These are phyloP conservation scores for Quercus ilex DNA, from an alignment of 306 rosid species.

Conservation along the genomic window DNA sequence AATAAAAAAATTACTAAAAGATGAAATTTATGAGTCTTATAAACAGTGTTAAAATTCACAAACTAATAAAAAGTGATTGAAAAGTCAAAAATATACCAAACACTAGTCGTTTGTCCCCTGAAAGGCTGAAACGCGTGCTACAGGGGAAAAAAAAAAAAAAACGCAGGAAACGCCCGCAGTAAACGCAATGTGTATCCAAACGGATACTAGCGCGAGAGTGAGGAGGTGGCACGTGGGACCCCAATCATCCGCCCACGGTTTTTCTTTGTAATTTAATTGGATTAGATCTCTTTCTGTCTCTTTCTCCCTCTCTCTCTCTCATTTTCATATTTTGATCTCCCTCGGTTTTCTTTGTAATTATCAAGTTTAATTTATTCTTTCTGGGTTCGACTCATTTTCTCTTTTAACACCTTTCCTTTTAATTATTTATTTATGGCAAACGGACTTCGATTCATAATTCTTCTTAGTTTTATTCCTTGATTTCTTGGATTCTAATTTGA, in stretches of 20 bases:
- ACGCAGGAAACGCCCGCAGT: too few relatives aligned
- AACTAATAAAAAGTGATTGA: too few relatives aligned
- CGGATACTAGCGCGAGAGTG: too few relatives aligned
- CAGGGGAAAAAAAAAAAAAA: too few relatives aligned
- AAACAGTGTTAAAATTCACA: too few relatives aligned
- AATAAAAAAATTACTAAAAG: too few relatives aligned
- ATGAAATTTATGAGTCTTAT: too few relatives aligned
- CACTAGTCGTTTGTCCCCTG: too few relatives aligned
- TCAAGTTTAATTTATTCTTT: not conserved
- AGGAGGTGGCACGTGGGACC: constrained; percentile 2
- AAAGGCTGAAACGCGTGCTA: too few relatives aligned
- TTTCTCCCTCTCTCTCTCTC: not conserved
- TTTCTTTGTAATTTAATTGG: not conserved
- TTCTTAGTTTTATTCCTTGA: not conserved
- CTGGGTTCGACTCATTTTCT: not conserved
- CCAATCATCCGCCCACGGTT: constrained; percentile 27
- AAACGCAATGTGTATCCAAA: too few relatives aligned
- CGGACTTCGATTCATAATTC: not conserved
- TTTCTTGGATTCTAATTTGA: not conserved
- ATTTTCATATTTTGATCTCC: constrained; percentile 14
- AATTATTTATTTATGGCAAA: not conserved
- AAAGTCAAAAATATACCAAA: too few relatives aligned
- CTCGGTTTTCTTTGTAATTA: not conserved
- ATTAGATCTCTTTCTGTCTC: not conserved
- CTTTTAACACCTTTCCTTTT: not conserved